Conservation (phyloP, 352 stramenopile genomes). For the Phytophthora macrochlamydospora region DNA sequence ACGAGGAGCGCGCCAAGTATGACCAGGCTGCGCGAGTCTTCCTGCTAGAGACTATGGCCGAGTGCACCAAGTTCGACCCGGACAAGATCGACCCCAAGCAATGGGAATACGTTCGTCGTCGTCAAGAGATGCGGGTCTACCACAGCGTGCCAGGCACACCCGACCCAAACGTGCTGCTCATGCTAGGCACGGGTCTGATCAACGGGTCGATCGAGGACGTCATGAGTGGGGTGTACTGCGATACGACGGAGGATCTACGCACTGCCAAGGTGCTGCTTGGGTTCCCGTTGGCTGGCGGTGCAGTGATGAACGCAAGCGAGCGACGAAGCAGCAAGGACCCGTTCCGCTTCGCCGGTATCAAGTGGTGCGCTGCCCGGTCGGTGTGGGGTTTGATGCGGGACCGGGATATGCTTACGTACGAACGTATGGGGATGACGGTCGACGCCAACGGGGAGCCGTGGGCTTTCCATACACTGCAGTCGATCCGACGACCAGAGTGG, state of each 20-base stretch:
- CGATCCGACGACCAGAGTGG: constrained; percentile 50
- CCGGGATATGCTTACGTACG: constrained; percentile 49
- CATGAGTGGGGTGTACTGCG: constrained; percentile 52
- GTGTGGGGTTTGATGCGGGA: constrained; percentile 36
- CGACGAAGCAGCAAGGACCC: constrained; percentile 32
- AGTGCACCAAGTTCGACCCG: constrained; percentile 32
- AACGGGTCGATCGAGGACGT: constrained; percentile 35
- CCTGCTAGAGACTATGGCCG: constrained; percentile 28
- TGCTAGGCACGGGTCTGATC: constrained; percentile 38
- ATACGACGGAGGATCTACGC: constrained; percentile 45
- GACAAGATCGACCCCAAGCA: constrained; percentile 34
- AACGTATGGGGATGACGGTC: constrained; percentile 39
- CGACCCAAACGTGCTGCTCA: constrained; percentile 33
- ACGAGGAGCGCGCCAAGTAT: constrained; percentile 26
- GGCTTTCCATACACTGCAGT: constrained; percentile 52
- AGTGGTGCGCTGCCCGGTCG: constrained; percentile 42
- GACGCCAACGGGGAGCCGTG: constrained; percentile 40
- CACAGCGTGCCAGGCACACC: constrained; percentile 32
- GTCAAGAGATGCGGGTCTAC: constrained; percentile 39
- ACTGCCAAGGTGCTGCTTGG: constrained; percentile 41
- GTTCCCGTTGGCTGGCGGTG: constrained; percentile 38
- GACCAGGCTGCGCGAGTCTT: constrained; percentile 31
- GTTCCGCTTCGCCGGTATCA: constrained; percentile 56
- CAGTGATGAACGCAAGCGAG: constrained; percentile 39
- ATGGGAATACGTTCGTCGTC: constrained; percentile 38